Evolutionary conservation across 768 basidiomycete species (phyloP), one percentile per base, ranked within the genome.

Genomic region (Boletus rex-veris): DNA sequence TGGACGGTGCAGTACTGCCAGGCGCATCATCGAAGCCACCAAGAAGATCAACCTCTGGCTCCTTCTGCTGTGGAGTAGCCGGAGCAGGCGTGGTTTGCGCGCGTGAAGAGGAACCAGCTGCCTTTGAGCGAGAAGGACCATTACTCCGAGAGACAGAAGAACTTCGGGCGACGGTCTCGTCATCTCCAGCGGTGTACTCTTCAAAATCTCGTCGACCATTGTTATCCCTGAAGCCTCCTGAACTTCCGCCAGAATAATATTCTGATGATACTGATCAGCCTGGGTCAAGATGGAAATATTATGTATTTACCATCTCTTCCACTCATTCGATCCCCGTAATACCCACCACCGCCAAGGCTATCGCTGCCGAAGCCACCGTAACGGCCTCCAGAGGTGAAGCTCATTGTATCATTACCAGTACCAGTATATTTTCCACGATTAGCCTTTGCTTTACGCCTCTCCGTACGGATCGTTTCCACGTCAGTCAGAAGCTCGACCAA

Each of bases 141-240:
- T 60, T 69, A 48, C 71, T 74, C 31, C 62, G 61, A 19, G 72
- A 63, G 42, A 76, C 38, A 19, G 75, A 75, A 42, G 70, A 76
- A 48, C 70, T 77, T 57, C 66, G 73, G 57, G 40, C 64, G 53
- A 61, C 70, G 38, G 66, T 71, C n/a, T 96, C 93, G 55, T 98
- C 95, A 54, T 92, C 92, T 2, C 96, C 96, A 12, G 96, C 97
- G 59, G 96, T 90, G 70, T 99, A 99, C 68, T 98, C 95, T 63
- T 98, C 95, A 59, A 84, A 98, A 24, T 81, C 80, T 51, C 77
- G 74, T 15, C 82, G 73, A 38, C 82, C 71, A 8, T 71, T 69
- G 31, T 71, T 75, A 56, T 92, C 89, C 47, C 80, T 76, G 72
- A 88, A 90, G 2, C 78, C 79, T 50, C 78, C 75, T 38, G 81